These are phyloP conservation scores for Claviceps sp. DNA, from an alignment of 2,329 filamentous ascomycete genomes.

Conservation along the genomic window DNA sequence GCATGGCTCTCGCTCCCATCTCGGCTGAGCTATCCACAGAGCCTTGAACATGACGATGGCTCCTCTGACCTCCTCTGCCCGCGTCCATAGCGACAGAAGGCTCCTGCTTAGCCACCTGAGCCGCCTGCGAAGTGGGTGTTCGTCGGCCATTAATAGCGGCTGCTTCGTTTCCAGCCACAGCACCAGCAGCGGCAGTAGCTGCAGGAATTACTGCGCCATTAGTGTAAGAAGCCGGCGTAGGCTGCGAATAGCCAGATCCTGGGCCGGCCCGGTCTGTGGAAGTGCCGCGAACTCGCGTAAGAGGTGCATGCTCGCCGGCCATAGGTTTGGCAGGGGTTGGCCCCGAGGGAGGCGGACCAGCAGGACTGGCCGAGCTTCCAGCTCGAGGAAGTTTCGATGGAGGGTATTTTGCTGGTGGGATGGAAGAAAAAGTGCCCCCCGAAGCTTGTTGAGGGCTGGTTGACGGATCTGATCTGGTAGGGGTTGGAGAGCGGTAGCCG, in stretches of 20 bases:
- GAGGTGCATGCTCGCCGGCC: conserved; percentile 23
- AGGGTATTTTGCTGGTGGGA: conserved; percentile 11
- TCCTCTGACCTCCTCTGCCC: conserved; percentile 20
- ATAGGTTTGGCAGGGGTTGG: conserved; percentile 35
- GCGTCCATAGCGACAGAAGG: conserved; percentile 14
- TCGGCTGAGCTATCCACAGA: conserved; percentile 59
- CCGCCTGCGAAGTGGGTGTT: conserved; percentile 42
- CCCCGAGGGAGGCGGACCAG: conserved; percentile 41
- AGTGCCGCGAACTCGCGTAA: conserved; percentile 32
- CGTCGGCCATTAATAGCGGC: conserved; percentile 46
- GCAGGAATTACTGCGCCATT: conserved; percentile 21
- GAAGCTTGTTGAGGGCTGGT: conserved; percentile 19
- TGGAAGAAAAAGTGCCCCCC: conserved; percentile 9
- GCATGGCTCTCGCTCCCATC: conserved; percentile 30
- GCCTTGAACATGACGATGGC: conserved; percentile 38
- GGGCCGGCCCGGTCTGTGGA: conserved; percentile 33
- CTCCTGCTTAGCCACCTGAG: conserved; percentile 31
- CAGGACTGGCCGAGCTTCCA: conserved; percentile 20
- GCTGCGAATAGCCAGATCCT: conserved; percentile 22
- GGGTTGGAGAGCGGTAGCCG: conserved; percentile 25
- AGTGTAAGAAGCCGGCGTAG: not conserved
- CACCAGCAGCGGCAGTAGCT: conserved; percentile 8
- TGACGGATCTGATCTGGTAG: conserved; percentile 24
- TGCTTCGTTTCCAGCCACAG: conserved; percentile 31
- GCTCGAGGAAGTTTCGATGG: conserved; percentile 24